Conservation (phyloP, 2,329 filamentous ascomycete genomes). For the Saccharata proteae region DNA sequence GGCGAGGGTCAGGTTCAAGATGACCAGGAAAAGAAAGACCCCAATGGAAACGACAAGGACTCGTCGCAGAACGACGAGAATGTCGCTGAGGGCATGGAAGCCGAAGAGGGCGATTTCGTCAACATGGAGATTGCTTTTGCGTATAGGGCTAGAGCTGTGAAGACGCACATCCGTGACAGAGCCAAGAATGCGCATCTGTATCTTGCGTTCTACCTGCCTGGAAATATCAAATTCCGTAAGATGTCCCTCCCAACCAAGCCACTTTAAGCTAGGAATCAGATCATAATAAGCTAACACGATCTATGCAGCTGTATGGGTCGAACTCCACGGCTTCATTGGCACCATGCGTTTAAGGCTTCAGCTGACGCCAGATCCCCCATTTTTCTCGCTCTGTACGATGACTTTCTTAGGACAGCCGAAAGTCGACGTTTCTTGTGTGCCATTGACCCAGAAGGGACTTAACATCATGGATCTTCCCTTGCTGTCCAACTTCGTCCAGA, state of each 20-base stretch:
- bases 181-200: constrained; percentile 63
- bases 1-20: constrained; percentile 29
- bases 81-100: constrained; percentile 52
- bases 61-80: constrained; percentile 22
- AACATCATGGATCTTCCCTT: constrained; percentile 67
- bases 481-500: constrained; percentile 64
- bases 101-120: constrained; percentile 66
- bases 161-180: constrained; percentile 48
- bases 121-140: constrained; percentile 66
- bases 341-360: constrained; percentile 58
- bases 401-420: constrained; percentile 66
- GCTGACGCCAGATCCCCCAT: constrained; percentile 63
- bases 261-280: background rate
- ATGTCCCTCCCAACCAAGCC: constrained; percentile 2
- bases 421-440: constrained; percentile 57
- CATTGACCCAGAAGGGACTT: constrained; percentile 54
- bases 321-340: constrained; percentile 59
- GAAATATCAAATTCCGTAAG: constrained; percentile 39
- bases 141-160: constrained; percentile 52
- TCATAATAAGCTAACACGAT: constrained; percentile 15
- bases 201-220: constrained; percentile 58
- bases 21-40: constrained; percentile 21
- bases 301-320: constrained; percentile 55
- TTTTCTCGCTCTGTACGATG: constrained; percentile 62
- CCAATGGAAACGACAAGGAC: constrained; percentile 20